These are phyloP conservation scores for Chlamydomonas incerta DNA, from an alignment of 139 green algal species.

Conservation along the genomic window DNA sequence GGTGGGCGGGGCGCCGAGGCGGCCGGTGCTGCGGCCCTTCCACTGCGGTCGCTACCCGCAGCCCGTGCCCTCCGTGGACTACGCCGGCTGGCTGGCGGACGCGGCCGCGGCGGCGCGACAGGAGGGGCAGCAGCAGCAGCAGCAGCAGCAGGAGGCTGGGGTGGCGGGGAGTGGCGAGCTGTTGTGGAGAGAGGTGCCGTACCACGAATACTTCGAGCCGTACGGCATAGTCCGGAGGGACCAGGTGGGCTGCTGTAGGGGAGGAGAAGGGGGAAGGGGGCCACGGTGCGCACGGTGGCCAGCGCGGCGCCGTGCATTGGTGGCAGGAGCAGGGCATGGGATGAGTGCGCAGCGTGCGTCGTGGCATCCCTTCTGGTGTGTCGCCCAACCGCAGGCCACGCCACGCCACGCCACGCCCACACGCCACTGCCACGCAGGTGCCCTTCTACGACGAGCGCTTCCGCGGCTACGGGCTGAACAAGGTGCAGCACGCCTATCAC, in stretches of 20 bases:
- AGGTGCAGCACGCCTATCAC: slow-evolving; percentile 57
- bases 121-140: not conserved
- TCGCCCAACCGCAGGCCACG: too few relatives aligned
- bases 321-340: too few relatives aligned
- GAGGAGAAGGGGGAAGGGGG: too few relatives aligned
- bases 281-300: too few relatives aligned
- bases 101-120: not conserved
- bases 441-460: slow-evolving; percentile 41
- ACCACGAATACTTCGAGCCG: slow-evolving; percentile 37
- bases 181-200: not conserved
- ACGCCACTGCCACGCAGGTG: too few relatives aligned
- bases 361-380: too few relatives aligned
- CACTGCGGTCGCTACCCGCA: slow-evolving; percentile 28
- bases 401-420: too few relatives aligned
- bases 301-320: too few relatives aligned
- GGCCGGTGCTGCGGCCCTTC: not conserved
- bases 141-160: not conserved
- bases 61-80: slow-evolving; percentile 15
- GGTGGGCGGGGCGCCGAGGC: too few relatives aligned
- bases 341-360: too few relatives aligned
- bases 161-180: too few relatives aligned
- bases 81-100: not conserved
- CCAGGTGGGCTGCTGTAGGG: not conserved
- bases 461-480: slow-evolving; percentile 64
- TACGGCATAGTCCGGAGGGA: slow-evolving; percentile 20